Evolutionary conservation across 1,284 basidiomycete species (phyloP).

Genomic region (Rhodofomes roseus): DNA sequence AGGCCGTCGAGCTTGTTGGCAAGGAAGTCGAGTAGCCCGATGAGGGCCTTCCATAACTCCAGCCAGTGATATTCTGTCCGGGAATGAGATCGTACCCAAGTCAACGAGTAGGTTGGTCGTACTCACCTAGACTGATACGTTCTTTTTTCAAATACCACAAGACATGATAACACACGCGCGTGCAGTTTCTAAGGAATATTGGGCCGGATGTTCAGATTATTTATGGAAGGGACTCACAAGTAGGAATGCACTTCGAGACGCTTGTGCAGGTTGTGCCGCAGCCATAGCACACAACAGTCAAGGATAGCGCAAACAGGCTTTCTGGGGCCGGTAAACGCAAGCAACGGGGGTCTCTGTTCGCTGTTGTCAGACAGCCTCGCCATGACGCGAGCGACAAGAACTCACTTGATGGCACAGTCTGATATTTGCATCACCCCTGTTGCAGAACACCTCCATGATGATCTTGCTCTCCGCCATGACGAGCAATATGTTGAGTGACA

Average conservation of each 20-base stretch:
- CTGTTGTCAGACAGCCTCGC: neutral
- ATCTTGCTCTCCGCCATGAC: constrained; percentile 45
- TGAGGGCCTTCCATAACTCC: constrained; percentile 54
- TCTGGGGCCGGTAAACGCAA: constrained; percentile 39
- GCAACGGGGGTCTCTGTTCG: constrained; percentile 45
- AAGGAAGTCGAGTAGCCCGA: constrained; percentile 52
- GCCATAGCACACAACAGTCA: constrained; percentile 65
- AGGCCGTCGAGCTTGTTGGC: constrained; percentile 47
- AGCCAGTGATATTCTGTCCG: constrained; percentile 60
- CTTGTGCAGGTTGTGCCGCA: constrained; percentile 64
- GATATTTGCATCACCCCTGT: constrained; percentile 35
- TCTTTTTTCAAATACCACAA: constrained; percentile 53
- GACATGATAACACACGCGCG: constrained; percentile 47
- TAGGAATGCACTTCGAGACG: constrained; percentile 53
- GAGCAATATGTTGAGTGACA: constrained; percentile 50
- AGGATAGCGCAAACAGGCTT: constrained; percentile 52
- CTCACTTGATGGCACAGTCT: constrained; percentile 58
- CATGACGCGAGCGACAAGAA: too few relatives aligned
- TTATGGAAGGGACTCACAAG: constrained; percentile 35
- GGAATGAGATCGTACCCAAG: neutral
- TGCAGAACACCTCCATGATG: constrained; percentile 42
- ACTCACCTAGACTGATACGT: constrained; percentile 48
- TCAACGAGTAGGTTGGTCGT: neutral
- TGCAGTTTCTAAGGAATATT: constrained; percentile 32
- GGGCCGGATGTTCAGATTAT: neutral